These are phyloP conservation scores for Oxyria digyna DNA, from an alignment of 148 eudicot genomes.

Conservation along the genomic window DNA sequence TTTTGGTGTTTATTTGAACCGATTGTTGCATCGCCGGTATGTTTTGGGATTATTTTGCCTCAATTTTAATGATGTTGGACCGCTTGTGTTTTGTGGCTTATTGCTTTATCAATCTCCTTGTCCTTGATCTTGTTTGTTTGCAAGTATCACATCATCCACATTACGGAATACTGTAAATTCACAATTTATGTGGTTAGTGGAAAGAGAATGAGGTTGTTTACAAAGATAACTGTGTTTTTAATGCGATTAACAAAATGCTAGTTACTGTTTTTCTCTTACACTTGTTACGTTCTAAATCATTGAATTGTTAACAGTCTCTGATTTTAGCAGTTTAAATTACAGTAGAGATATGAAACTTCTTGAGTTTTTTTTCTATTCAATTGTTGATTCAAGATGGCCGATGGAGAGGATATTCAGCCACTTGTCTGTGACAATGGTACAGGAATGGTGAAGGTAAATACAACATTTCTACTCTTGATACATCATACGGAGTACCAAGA, in stretches of 20 bases:
- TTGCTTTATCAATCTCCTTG: too few species aligned
- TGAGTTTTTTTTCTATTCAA: slow-evolving; percentile 9
- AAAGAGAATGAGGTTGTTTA: background rate
- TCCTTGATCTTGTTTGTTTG: too few species aligned
- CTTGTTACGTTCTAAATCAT: background rate
- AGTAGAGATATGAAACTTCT: background rate
- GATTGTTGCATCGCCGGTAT: background rate
- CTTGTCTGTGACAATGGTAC: slow-evolving; percentile 62
- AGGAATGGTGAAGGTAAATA: slow-evolving; percentile 11
- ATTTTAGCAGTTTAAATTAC: background rate
- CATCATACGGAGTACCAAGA: background rate
- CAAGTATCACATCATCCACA: background rate
- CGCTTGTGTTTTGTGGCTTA: background rate
- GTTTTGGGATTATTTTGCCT: background rate
- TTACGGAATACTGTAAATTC: background rate
- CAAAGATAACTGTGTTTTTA: background rate
- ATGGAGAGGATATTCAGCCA: slow-evolving; percentile 51
- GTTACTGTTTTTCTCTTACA: background rate
- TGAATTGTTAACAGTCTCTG: background rate
- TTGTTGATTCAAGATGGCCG: slow-evolving; percentile 38
- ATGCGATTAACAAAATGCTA: background rate
- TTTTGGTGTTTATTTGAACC: background rate
- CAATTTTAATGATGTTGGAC: background rate
- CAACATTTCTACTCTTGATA: too few species aligned
- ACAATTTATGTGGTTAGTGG: background rate